Evolutionary conservation across 148 eudicot genomes (phyloP).

Genomic region (Pharnaceum exiguum): DNA sequence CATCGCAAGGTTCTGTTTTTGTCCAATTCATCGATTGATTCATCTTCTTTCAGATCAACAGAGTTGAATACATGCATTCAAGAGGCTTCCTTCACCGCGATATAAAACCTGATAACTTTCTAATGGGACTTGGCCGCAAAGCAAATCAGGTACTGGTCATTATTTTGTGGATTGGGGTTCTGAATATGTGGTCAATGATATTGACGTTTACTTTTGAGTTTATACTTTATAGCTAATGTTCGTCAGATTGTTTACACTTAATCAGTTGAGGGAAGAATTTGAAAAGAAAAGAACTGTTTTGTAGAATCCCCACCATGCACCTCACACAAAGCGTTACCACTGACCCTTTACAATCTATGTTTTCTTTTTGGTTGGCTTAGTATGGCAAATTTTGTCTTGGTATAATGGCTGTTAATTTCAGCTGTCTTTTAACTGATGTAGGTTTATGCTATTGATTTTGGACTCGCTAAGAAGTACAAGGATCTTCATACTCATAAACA

Average conservation of each 20-base stretch:
- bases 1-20: constrained; percentile 7
- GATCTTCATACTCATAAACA: constrained; percentile 89
- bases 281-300: background rate
- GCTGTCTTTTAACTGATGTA: constrained; percentile 11
- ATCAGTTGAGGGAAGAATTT: background rate
- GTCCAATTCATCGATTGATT: constrained; percentile 2
- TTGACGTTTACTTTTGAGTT: background rate
- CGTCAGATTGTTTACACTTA: background rate
- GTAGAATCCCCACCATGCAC: too few relatives aligned
- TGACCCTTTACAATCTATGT: too few relatives aligned
- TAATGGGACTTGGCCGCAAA: constrained; percentile 89
- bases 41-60: constrained; percentile 44
- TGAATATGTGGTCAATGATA: too few relatives aligned
- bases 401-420: background rate
- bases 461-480: constrained; percentile 82
- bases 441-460: constrained; percentile 79
- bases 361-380: background rate
- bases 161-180: too few relatives aligned
- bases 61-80: constrained; percentile 82
- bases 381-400: background rate
- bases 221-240: background rate
- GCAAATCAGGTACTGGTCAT: constrained; percentile 62
- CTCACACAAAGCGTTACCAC: too few relatives aligned
- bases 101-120: constrained; percentile 83
- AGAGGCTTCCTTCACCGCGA: constrained; percentile 96